phyloP scores from a whole-genome alignment of 495 filamentous ascomycete species.

The Aspergillus incahuasiensis region DNA sequence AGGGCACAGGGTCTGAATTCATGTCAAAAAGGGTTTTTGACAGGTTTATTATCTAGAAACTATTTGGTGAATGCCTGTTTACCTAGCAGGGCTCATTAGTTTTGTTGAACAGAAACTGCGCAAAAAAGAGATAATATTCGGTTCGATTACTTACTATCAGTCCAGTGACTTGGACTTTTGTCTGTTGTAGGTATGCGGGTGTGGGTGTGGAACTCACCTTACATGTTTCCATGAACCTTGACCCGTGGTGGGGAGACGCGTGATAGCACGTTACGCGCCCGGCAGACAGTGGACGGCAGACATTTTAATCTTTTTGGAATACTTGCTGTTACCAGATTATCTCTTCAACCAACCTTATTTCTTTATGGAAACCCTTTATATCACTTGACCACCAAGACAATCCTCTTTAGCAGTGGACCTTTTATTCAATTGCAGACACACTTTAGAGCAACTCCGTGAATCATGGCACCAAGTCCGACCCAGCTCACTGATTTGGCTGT shows the following conservation, averaged over 20 bases:
- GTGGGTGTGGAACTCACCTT: no score
- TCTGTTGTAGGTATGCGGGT: no score
- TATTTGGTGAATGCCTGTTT: not conserved
- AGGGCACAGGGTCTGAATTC: slow-evolving; percentile 59
- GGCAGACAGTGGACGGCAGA: no score
- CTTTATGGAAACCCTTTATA: no score
- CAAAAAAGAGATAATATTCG: not conserved
- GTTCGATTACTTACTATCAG: no score
- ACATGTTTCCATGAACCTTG: not conserved
- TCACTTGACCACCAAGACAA: no score
- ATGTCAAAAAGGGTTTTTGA: slow-evolving; percentile 10
- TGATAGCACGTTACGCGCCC: slow-evolving; percentile 12
- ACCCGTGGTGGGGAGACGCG: slow-evolving; percentile 4
- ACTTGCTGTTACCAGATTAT: not conserved
- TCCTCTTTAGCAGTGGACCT: no score
- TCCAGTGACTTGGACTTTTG: no score
- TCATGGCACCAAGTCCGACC: slow-evolving; percentile 22
- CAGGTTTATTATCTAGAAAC: not conserved
- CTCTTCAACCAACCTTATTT: not conserved
- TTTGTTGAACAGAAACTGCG: not conserved
- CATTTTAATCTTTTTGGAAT: not conserved
- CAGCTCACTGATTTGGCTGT: slow-evolving; percentile 8
- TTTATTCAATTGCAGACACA: not conserved
- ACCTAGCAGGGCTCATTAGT: not conserved
- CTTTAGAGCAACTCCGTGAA: not conserved